A percentile compares a stretch with the other conserved stretches of the same genome.
Evolutionary conservation across 2,329 filamentous ascomycete genomes (phyloP).

Genomic region (Penicillium psychrosexuale): DNA sequence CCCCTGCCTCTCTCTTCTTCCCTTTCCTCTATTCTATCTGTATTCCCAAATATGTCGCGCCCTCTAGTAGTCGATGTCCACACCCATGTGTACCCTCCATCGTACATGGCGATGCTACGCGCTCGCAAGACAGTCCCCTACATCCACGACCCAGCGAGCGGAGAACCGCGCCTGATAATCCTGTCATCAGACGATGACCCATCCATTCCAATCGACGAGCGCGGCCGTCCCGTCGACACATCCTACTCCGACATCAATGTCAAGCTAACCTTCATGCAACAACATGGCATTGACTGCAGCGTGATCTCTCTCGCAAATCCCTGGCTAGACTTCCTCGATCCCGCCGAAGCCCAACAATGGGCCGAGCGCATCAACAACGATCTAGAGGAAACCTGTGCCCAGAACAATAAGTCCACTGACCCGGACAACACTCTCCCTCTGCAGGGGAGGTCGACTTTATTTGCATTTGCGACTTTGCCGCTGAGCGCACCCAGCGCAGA

Average conservation of each 20-base stretch:
- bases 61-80: slow-evolving; percentile 58
- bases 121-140: slow-evolving; percentile 49
- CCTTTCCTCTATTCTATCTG: not conserved
- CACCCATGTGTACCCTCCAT: slow-evolving; percentile 62
- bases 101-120: slow-evolving; percentile 57
- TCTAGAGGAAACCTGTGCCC: slow-evolving; percentile 67
- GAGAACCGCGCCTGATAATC: slow-evolving; percentile 44
- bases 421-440: slow-evolving; percentile 18
- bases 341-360: slow-evolving; percentile 59
- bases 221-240: slow-evolving; percentile 76
- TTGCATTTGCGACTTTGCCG: slow-evolving; percentile 79
- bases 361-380: slow-evolving; percentile 73
- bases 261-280: slow-evolving; percentile 85
- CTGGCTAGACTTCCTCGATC: slow-evolving; percentile 80
- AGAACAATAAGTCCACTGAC: slow-evolving; percentile 32
- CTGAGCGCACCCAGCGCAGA: slow-evolving; percentile 63
- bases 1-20: not conserved
- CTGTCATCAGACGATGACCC: slow-evolving; percentile 47
- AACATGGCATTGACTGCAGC: slow-evolving; percentile 74
- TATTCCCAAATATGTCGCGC: slow-evolving; percentile 14
- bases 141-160: slow-evolving; percentile 40
- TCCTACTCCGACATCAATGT: slow-evolving; percentile 77
- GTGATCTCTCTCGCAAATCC: slow-evolving; percentile 89
- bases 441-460: slow-evolving; percentile 63
- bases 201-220: slow-evolving; percentile 41